Evolutionary conservation across 75 land plant species (phyloP).

Genomic region (Selaginella moellendorffii): DNA sequence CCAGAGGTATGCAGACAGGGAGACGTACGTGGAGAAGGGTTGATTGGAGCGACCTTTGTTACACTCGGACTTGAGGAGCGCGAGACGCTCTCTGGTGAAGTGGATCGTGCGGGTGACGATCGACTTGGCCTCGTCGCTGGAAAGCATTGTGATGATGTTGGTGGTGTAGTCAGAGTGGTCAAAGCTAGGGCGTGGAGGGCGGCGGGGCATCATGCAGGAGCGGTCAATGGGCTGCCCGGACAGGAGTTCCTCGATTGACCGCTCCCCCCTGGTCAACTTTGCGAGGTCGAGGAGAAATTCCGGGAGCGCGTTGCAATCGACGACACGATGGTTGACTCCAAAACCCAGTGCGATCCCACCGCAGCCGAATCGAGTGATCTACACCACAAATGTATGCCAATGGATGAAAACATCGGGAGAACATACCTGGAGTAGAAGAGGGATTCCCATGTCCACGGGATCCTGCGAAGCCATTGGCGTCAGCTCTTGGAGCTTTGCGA

Average conservation of each 20-base stretch:
- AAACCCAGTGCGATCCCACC: not conserved
- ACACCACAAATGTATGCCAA: not conserved
- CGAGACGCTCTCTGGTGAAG: not conserved
- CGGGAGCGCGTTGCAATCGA: not conserved
- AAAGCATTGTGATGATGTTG: not conserved
- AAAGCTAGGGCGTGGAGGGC: not conserved
- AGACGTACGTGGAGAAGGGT: not conserved
- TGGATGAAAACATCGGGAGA: not conserved
- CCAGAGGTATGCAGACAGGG: not conserved
- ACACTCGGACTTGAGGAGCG: not conserved
- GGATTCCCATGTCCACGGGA: not conserved
- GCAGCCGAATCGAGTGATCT: not conserved
- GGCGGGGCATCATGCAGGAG: not conserved
- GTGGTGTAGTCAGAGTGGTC: not conserved
- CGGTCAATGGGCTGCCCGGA: not conserved
- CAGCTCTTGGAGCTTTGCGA: not conserved
- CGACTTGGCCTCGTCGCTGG: not conserved
- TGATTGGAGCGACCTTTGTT: too few relatives aligned
- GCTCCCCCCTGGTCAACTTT: not conserved
- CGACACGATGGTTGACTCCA: not conserved
- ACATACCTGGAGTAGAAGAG: not conserved
- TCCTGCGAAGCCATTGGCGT: not conserved
- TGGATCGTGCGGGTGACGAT: not conserved
- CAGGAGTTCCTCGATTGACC: not conserved
- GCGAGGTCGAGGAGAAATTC: not conserved